phyloP scores from a whole-genome alignment of 2,329 filamentous ascomycete species.

The Paramyrothecium sp. region DNA sequence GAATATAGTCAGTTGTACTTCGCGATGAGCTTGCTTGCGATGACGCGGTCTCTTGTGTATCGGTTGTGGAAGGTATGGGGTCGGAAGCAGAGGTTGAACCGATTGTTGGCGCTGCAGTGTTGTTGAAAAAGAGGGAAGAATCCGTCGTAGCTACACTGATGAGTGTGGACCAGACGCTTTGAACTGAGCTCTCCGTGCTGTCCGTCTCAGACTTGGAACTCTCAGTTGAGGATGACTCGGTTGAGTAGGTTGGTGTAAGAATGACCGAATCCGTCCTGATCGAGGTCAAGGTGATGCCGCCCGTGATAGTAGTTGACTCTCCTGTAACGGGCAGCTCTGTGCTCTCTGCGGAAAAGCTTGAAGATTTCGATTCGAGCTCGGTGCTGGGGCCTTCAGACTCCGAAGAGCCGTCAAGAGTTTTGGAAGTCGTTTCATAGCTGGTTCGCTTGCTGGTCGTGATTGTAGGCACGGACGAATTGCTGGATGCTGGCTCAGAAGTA shows the following conservation, averaged over 20 bases:
- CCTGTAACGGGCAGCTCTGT: background rate
- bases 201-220: background rate
- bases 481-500: background rate
- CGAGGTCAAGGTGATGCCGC: background rate
- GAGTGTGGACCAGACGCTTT: too few species aligned
- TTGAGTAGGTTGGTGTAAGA: background rate
- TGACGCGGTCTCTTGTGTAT: too few species aligned
- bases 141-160: too few species aligned
- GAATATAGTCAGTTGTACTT: too few species aligned
- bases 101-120: too few species aligned
- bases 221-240: background rate
- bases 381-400: background rate
- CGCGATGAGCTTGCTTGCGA: too few species aligned
- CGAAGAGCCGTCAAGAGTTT: background rate
- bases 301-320: background rate
- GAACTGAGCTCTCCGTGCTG: background rate
- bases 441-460: too few species aligned
- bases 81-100: too few species aligned
- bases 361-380: background rate
- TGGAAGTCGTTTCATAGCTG: too few species aligned
- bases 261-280: background rate
- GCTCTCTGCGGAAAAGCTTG: background rate
- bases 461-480: background rate
- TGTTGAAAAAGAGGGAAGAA: too few species aligned
- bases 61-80: too few species aligned